A percentile compares a stretch with the other conserved stretches of the same genome.
phyloP scores from a whole-genome alignment of 306 rosid species.

The Ormosia emarginata region DNA sequence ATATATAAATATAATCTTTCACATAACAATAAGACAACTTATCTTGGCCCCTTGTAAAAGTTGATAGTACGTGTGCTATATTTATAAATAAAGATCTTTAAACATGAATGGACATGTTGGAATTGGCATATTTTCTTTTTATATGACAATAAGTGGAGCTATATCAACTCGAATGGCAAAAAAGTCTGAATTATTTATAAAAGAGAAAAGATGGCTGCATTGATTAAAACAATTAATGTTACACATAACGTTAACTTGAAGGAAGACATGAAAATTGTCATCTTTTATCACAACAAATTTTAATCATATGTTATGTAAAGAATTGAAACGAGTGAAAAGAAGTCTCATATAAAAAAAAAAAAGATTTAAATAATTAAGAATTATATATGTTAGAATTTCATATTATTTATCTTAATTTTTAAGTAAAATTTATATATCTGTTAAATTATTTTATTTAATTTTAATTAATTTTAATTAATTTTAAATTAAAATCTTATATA shows the following conservation, averaged over 20 bases:
- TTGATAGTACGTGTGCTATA: background rate
- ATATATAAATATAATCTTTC: background rate
- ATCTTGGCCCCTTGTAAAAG: background rate
- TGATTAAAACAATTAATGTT: background rate
- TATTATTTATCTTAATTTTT: too few relatives aligned
- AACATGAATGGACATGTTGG: background rate
- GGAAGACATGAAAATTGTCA: background rate
- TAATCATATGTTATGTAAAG: background rate
- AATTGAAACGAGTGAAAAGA: too few relatives aligned
- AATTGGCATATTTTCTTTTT: background rate
- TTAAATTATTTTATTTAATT: too few relatives aligned
- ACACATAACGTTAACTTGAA: background rate
- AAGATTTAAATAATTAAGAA: too few relatives aligned
- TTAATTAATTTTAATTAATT: too few relatives aligned
- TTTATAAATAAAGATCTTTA: background rate
- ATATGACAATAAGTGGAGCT: background rate
- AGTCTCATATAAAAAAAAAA: too few relatives aligned
- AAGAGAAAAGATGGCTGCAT: background rate
- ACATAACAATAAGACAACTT: background rate
- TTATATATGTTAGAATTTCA: too few relatives aligned
- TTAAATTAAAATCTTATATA: too few relatives aligned
- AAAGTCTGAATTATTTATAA: background rate
- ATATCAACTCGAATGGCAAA: background rate
- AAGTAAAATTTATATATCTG: too few relatives aligned
- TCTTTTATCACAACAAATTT: background rate